A percentile compares a stretch with the other conserved stretches of the same genome.
These are phyloP conservation scores for Bacidia rubella DNA, from an alignment of 495 filamentous ascomycete genomes.

Conservation along the genomic window DNA sequence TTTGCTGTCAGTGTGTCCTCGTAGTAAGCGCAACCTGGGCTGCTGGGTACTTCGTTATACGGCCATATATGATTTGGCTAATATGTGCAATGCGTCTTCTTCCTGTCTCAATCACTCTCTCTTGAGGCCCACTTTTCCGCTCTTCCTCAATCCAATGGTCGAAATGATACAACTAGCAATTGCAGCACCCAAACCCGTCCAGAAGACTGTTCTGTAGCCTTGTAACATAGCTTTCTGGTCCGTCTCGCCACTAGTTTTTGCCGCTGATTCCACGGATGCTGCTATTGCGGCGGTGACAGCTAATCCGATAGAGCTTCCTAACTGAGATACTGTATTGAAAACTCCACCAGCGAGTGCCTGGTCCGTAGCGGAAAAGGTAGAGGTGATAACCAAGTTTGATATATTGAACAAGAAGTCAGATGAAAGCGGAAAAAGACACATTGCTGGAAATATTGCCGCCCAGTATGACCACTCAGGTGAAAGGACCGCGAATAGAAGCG, in stretches of 20 bases:
- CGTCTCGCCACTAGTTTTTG: neutral
- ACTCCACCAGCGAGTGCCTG: constrained; percentile 45
- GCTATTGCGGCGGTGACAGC: constrained; percentile 37
- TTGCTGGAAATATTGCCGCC: constrained; percentile 19
- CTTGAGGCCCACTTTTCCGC: constrained; percentile 37
- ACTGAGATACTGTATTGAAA: constrained; percentile 43
- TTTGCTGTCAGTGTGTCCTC: no score
- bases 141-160: constrained; percentile 19
- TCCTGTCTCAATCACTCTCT: constrained; percentile 20
- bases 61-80: no score
- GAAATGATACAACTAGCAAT: constrained; percentile 10
- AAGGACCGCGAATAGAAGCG: neutral
- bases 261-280: neutral
- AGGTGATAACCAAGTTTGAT: constrained; percentile 42
- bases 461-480: constrained; percentile 18
- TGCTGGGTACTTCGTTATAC: no score
- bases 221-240: constrained; percentile 29
- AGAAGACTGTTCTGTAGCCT: constrained; percentile 48
- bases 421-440: constrained; percentile 10
- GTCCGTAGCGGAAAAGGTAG: constrained; percentile 32
- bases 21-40: no score
- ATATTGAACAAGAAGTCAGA: constrained; percentile 38
- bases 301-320: constrained; percentile 42
- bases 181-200: constrained; percentile 35
- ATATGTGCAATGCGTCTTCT: neutral